Evolutionary conservation across 192 early-diverging fungal genomes (phyloP), one percentile per base, ranked within the genome.

Genomic region (Ambispora gerdemannii): DNA sequence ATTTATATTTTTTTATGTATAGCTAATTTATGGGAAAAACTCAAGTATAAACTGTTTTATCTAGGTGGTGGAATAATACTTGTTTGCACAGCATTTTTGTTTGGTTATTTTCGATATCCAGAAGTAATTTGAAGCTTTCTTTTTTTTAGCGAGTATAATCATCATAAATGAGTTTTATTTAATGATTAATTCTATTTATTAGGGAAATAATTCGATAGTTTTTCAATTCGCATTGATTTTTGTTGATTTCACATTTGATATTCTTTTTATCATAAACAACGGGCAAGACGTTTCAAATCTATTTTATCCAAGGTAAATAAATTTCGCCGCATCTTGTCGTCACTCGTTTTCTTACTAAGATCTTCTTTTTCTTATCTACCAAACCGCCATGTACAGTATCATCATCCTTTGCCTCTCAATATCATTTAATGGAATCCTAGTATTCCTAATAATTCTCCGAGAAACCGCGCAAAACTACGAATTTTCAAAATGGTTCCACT

Each of bases 221-320:
- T 58, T 58, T 25, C 55, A 20, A 24, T 27, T 58, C 24, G 28
- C 55, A 1, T 25, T 58, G 13, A 58, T 58, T 30, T 13, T 20
- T 13, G 24, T 58, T 27, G 55, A 58, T 30, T 58, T 27, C 11
- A 30, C 24, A 20, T 58, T 58, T 20, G 55, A 58, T 30, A 58
- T 58, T 58, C 10, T 24, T 20, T 58, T 58, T 58, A 58, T 58
- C 28, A 24, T 4, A 1, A 58, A 30, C 20, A 20, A 58, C 24
- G 55, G 55, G 11, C 13, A 24, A 2, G 55, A 58, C 24, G 55
- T 58, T 1, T 24, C 13, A 58, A 22, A 13, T 20, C 55, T 58
- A 0, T 58, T 27, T 58, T 58, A 58, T 58, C 55, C 55, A 58
- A 58, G 55, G 55, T 58, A 20, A 28, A 13, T 58, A 28, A 13